phyloP scores from a whole-genome alignment of 805 yeast genomes.

The Candida suzukii region DNA sequence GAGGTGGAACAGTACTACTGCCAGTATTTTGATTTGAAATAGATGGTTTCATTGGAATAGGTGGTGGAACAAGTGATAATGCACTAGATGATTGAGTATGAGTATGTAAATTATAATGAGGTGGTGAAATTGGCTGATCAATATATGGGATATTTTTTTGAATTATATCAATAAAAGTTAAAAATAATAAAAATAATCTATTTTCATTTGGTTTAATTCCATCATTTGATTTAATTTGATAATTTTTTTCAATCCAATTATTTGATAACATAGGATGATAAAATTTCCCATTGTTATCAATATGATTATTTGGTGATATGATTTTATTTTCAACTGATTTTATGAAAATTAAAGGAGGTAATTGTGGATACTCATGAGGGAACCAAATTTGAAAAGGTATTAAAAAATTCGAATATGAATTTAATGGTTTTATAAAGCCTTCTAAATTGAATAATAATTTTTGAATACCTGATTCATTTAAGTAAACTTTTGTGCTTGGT shows the following conservation, averaged over 20 bases:
- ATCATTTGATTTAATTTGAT: slow-evolving; percentile 16
- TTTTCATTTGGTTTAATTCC: slow-evolving; percentile 17
- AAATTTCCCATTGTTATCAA: slow-evolving; percentile 66
- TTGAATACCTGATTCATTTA: slow-evolving; percentile 51
- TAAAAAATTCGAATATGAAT: too few relatives aligned
- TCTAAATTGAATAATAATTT: slow-evolving; percentile 54
- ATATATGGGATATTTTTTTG: slow-evolving; percentile 10
- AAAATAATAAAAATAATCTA: slow-evolving; percentile 18
- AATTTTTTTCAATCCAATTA: slow-evolving; percentile 36
- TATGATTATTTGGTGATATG: slow-evolving; percentile 53
- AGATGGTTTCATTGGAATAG: neutral
- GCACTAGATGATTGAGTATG: too few relatives aligned
- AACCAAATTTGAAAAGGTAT: slow-evolving; percentile 68
- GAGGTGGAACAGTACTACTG: too few relatives aligned
- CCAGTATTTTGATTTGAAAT: neutral
- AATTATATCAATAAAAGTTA: slow-evolving; percentile 12
- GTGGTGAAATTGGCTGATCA: neutral
- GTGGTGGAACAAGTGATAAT: neutral
- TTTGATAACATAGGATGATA: slow-evolving; percentile 58
- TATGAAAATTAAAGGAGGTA: slow-evolving; percentile 61
- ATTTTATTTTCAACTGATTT: slow-evolving; percentile 40
- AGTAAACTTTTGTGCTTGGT: slow-evolving; percentile 63
- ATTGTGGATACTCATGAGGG: slow-evolving; percentile 63
- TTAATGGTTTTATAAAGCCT: too few relatives aligned
- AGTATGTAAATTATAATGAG: neutral